Evolutionary conservation across 352 stramenopile genomes (phyloP).

Genomic region (Pythium plurisporium): DNA sequence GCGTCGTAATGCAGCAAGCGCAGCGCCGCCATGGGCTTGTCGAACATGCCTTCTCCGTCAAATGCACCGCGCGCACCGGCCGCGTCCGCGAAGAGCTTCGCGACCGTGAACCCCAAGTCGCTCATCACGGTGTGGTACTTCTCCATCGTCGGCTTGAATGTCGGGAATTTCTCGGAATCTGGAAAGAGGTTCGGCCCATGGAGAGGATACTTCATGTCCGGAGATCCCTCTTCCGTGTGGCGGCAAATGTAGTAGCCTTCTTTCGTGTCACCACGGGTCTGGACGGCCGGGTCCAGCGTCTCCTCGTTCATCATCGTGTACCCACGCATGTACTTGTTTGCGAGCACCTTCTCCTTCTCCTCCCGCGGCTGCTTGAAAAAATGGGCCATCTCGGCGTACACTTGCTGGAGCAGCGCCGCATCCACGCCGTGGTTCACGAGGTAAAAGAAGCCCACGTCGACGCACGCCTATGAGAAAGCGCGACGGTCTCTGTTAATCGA

Average conservation of each 20-base stretch:
- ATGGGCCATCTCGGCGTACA: constrained; percentile 56
- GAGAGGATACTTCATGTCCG: constrained; percentile 58
- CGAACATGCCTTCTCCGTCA: constrained; percentile 49
- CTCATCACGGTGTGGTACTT: constrained; percentile 51
- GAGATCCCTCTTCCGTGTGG: constrained; percentile 41
- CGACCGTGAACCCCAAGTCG: constrained; percentile 41
- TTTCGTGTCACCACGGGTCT: constrained; percentile 65
- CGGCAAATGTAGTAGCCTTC: constrained; percentile 78
- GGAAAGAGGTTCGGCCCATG: constrained; percentile 69
- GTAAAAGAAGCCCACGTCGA: constrained; percentile 71
- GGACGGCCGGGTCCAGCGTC: constrained; percentile 52
- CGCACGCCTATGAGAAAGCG: constrained; percentile 34
- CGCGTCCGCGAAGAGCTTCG: constrained; percentile 52
- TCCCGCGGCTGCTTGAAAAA: constrained; percentile 52
- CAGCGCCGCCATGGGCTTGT: constrained; percentile 77
- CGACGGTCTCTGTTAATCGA: neutral
- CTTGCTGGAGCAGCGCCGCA: constrained; percentile 25
- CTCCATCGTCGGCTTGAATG: constrained; percentile 45
- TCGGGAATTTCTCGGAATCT: constrained; percentile 33
- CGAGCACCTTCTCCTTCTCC: constrained; percentile 57
- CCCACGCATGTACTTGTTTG: constrained; percentile 66
- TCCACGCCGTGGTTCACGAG: constrained; percentile 48
- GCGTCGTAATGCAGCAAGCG: constrained; percentile 73
- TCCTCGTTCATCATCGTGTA: constrained; percentile 75
- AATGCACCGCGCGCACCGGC: constrained; percentile 46